Percentiles rank a stretch among this genome's conserved stretches.
phyloP scores from a whole-genome alignment of 1,284 basidiomycete genomes.

The Sutorius eximius region DNA sequence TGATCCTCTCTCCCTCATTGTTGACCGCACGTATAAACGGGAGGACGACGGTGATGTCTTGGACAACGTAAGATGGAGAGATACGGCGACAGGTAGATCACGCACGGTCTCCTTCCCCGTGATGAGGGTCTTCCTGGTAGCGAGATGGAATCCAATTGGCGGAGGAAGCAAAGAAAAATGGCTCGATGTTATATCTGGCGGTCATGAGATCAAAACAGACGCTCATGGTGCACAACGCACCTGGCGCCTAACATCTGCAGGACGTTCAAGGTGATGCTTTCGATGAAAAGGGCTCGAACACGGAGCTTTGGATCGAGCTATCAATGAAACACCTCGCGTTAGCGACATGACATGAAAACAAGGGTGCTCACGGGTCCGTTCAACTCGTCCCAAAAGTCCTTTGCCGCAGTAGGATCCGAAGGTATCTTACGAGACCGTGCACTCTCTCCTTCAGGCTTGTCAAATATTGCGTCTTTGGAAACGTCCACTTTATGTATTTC shows the following conservation, averaged over 20 bases:
- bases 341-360: neutral
- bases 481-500: conserved; percentile 46
- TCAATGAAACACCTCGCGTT: neutral
- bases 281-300: conserved; percentile 49
- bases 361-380: conserved; percentile 15
- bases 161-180: conserved; percentile 59
- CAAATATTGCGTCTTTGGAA: conserved; percentile 33
- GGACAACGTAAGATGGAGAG: neutral
- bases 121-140: conserved; percentile 46
- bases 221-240: conserved; percentile 25
- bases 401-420: neutral
- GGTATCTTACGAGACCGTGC: conserved; percentile 5
- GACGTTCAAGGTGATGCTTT: conserved; percentile 44
- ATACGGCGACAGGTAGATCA: neutral
- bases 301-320: conserved; percentile 38
- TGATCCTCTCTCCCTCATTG: conserved; percentile 8
- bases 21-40: conserved; percentile 45
- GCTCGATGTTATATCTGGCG: conserved; percentile 42
- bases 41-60: conserved; percentile 53
- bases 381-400: conserved; percentile 22
- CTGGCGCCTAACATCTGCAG: conserved; percentile 51
- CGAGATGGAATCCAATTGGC: conserved; percentile 56
- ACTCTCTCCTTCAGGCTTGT: conserved; percentile 1
- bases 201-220: conserved; percentile 3
- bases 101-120: conserved; percentile 47